Evolutionary conservation across 202 grass and related monocot genomes (phyloP).

Genomic region (Sporobolus alterniflorus): DNA sequence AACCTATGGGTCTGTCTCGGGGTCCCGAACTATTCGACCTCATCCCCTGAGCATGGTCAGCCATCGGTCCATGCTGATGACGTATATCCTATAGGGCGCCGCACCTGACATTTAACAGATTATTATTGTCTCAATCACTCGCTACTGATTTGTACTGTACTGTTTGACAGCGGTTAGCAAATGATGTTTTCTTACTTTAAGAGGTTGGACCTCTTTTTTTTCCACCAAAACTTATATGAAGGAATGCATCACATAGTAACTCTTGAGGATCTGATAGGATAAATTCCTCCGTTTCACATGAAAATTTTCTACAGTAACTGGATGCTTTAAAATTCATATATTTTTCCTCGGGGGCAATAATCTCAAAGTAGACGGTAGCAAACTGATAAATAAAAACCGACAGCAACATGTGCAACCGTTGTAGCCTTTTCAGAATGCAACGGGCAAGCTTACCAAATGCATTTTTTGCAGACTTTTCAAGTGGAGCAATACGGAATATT

Average conservation of each 20-base stretch:
- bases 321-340: no score
- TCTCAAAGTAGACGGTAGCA: conserved; percentile 5
- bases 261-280: no score
- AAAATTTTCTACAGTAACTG: no score
- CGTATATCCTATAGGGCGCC: conserved; percentile 4
- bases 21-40: background rate
- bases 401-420: conserved; percentile 8
- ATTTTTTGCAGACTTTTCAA: background rate
- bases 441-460: conserved; percentile 20
- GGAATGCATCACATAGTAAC: no score
- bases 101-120: conserved; percentile 10
- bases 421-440: conserved; percentile 27
- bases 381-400: conserved; percentile 3
- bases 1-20: background rate
- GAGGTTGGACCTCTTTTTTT: no score
- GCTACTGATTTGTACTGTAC: background rate
- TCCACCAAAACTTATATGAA: no score
- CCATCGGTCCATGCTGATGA: conserved; percentile 9
- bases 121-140: background rate
- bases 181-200: no score
- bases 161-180: background rate
- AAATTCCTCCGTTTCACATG: no score
- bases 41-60: background rate
- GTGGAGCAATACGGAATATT: conserved; percentile 30
- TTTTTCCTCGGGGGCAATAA: no score